These are phyloP conservation scores for Pseudogymnoascus destructans DNA, from an alignment of 2,329 filamentous ascomycete species.

Conservation along the genomic window DNA sequence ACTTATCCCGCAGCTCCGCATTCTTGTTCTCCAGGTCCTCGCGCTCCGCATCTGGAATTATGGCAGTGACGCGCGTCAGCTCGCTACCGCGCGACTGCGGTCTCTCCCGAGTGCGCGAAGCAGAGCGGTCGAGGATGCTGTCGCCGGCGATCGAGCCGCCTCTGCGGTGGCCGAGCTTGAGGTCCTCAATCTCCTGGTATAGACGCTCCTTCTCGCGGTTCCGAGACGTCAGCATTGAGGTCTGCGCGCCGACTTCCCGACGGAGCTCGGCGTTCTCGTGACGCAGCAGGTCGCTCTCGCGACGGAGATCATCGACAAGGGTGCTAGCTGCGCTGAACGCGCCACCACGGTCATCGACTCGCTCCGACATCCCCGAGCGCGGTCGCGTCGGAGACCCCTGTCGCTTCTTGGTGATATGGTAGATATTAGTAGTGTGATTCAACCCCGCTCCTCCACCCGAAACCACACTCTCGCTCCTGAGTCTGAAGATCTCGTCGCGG, in stretches of 20 bases:
- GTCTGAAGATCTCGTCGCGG: slow-evolving; percentile 67
- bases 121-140: slow-evolving; percentile 87
- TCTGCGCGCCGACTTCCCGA: slow-evolving; percentile 87
- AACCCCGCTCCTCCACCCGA: slow-evolving; percentile 26
- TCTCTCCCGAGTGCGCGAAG: slow-evolving; percentile 65
- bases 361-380: slow-evolving; percentile 34
- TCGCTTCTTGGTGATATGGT: slow-evolving; percentile 48
- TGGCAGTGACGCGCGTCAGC: slow-evolving; percentile 23
- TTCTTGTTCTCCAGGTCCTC: slow-evolving; percentile 79
- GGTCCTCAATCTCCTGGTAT: slow-evolving; percentile 92
- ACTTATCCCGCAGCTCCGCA: slow-evolving; percentile 70
- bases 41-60: slow-evolving; percentile 60
- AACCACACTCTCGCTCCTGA: slow-evolving; percentile 45
- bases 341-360: slow-evolving; percentile 34
- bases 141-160: slow-evolving; percentile 60
- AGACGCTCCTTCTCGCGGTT: slow-evolving; percentile 90
- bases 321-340: slow-evolving; percentile 45
- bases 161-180: slow-evolving; percentile 77
- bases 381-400: slow-evolving; percentile 34
- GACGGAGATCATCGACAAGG: slow-evolving; percentile 61
- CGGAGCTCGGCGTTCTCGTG: slow-evolving; percentile 88
- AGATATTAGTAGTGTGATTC: slow-evolving; percentile 52
- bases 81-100: slow-evolving; percentile 56
- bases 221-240: slow-evolving; percentile 90
- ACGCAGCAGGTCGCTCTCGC: slow-evolving; percentile 60